Evolutionary conservation across 192 early-diverging fungal genomes (phyloP).

Genomic region (Dissophora ornata): DNA sequence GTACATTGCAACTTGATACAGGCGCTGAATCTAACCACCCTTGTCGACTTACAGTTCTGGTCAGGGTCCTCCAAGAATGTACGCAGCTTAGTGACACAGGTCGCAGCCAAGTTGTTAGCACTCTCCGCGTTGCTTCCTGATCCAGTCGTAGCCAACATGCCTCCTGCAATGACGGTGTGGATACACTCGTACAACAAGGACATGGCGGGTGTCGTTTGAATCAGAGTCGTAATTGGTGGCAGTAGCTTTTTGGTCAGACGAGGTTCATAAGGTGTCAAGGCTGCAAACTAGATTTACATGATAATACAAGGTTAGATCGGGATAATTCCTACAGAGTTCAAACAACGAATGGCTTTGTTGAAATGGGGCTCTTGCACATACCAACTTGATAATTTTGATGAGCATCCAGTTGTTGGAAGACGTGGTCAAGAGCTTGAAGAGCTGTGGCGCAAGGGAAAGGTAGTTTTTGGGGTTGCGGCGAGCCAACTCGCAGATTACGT

Average conservation of each 20-base stretch:
- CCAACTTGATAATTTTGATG: slow-evolving; percentile 99
- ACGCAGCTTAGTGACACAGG: slow-evolving; percentile 86
- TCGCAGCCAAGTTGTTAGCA: slow-evolving; percentile 73
- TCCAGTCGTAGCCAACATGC: slow-evolving; percentile 78
- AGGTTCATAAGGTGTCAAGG: slow-evolving; percentile 92
- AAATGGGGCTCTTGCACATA: too few relatives aligned
- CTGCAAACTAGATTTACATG: slow-evolving; percentile 76
- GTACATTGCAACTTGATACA: too few relatives aligned
- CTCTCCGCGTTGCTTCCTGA: slow-evolving; percentile 59
- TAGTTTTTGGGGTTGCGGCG: slow-evolving; percentile 93
- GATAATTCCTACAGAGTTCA: neutral
- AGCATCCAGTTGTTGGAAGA: slow-evolving; percentile 98
- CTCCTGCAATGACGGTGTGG: slow-evolving; percentile 90
- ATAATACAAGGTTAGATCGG: too few relatives aligned
- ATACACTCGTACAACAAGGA: slow-evolving; percentile 98
- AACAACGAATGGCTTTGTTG: too few relatives aligned
- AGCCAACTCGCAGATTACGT: slow-evolving; percentile 97
- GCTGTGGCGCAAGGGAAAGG: slow-evolving; percentile 91
- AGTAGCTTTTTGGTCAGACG: slow-evolving; percentile 91
- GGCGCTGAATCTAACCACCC: too few relatives aligned
- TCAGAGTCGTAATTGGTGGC: slow-evolving; percentile 82
- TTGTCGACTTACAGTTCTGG: slow-evolving; percentile 88
- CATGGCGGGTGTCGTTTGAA: slow-evolving; percentile 92
- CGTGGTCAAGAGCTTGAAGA: slow-evolving; percentile 91
- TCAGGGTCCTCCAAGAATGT: slow-evolving; percentile 87